Percentiles rank a stretch among this genome's conserved stretches.
phyloP scores from a whole-genome alignment of 495 filamentous ascomycete species.

The Xylaria flabelliformis region DNA sequence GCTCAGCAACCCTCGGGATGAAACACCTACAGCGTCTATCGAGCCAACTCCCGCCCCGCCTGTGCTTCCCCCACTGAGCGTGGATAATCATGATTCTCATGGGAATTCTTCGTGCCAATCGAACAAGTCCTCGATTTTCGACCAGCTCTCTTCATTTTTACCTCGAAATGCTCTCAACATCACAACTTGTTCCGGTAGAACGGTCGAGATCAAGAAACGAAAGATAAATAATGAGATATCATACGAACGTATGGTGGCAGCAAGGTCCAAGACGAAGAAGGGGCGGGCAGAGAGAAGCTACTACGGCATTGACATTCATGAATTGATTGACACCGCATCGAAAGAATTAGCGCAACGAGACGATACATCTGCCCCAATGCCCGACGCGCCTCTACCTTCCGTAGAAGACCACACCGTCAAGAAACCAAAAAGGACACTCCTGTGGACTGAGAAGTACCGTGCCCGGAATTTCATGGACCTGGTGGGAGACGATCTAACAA shows the following conservation, averaged over 20 bases:
- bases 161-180: slow-evolving; percentile 49
- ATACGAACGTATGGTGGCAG: slow-evolving; percentile 72
- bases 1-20: slow-evolving; percentile 32
- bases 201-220: slow-evolving; percentile 61
- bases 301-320: slow-evolving; percentile 90
- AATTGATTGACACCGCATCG: slow-evolving; percentile 73
- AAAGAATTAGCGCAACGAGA: slow-evolving; percentile 46
- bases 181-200: slow-evolving; percentile 71
- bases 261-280: slow-evolving; percentile 69
- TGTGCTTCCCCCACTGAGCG: slow-evolving; percentile 12
- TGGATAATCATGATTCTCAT: slow-evolving; percentile 8
- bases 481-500: slow-evolving; percentile 92
- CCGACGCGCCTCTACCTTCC: slow-evolving; percentile 39
- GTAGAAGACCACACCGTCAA: slow-evolving; percentile 41
- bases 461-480: slow-evolving; percentile 91
- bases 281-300: slow-evolving; percentile 81
- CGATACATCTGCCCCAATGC: slow-evolving; percentile 24
- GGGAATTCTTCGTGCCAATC: slow-evolving; percentile 24
- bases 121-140: slow-evolving; percentile 37
- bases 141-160: slow-evolving; percentile 45
- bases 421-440: slow-evolving; percentile 57
- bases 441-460: slow-evolving; percentile 93
- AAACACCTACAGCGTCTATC: slow-evolving; percentile 14
- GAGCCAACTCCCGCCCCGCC: slow-evolving; percentile 31
- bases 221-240: slow-evolving; percentile 55